Base-by-base conservation (phyloP, 2,329 filamentous ascomycete species). In the Colletotrichum limetticola region DNA sequence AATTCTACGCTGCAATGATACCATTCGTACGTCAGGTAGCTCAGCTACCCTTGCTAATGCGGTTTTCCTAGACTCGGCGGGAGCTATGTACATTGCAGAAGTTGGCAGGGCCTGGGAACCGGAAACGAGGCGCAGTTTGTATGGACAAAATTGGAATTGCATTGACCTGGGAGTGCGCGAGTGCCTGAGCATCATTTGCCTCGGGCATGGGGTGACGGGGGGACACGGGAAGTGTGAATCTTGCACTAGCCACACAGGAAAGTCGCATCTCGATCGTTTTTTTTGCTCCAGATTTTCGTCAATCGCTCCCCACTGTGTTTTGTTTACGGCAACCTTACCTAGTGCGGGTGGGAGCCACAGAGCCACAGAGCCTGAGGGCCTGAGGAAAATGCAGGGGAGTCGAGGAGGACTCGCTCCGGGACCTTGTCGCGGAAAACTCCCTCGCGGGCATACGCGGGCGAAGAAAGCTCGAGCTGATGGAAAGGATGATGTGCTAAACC, bases 81-180 rank as follows among this genome's bases (percentile, higher is more conserved):
- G 42, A 49, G 24, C 32, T 65, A 66, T n/a, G 35, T 19, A 42
- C 37, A 42, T 19, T 66, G 32, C 74, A 74, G 24, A 62, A 68
- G 32, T 68, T 76, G 35, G 53, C 62, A 30, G 76, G 42, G 74
- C 19, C 9, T 19, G 5, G 16, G 76, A 35, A 35, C 11, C 32
- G 74, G 72, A 69, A 75, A 52, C 24, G 35, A 22, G 61, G 42
- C n/a, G 66, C 65, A 24, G 37, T 26, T 22, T 24, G 14, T 12
- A 63, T 35, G 42, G 28, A 22, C n/a, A 53, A 35, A 19, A 26
- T 4, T 46, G 30, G 24, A 55, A 26, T 63, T n/a, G 19, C 11
- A 5, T 42, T 42, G 37, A 14, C 16, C 16, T 42, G 35, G 35
- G 14, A 35, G 32, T 16, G 35, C 35, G 5, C 3, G 37, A 42